Conservation (phyloP, 2,329 filamentous ascomycete genomes). For the Talaromyces sp. region DNA sequence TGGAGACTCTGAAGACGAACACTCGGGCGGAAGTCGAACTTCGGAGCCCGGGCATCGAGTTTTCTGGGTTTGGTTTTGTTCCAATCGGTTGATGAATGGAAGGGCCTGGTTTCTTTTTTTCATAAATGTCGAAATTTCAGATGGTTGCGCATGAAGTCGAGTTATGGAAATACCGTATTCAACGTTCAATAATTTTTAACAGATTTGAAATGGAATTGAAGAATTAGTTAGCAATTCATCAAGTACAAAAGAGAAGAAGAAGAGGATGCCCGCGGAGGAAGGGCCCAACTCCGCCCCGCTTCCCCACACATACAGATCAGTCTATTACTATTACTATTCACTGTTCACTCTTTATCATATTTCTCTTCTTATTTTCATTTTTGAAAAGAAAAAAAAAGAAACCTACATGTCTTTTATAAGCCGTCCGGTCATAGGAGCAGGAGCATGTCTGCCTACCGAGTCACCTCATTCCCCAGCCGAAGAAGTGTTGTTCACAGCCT, state of each 20-base stretch:
- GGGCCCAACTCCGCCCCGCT: not conserved
- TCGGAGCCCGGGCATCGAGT: not conserved
- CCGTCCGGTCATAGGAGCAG: not conserved
- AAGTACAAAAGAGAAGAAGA: not conserved
- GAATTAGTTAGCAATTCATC: too few relatives aligned
- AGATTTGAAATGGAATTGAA: too few relatives aligned
- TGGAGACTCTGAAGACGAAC: not conserved
- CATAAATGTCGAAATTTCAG: not conserved
- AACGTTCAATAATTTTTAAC: not conserved
- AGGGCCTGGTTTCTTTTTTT: not conserved
- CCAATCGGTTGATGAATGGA: not conserved
- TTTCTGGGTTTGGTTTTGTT: not conserved
- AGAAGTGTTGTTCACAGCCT: conserved; percentile 90
- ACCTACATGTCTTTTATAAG: conserved; percentile 19
- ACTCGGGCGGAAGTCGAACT: not conserved
- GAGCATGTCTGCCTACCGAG: not conserved
- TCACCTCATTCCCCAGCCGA: conserved; percentile 54
- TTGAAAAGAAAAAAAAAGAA: not conserved
- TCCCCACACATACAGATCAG: not conserved
- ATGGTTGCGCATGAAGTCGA: not conserved
- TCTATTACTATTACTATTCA: not conserved
- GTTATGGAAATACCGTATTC: not conserved
- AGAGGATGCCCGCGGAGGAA: not conserved
- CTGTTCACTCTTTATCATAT: not conserved
- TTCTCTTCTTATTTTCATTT: not conserved